Conservation (phyloP, 257 asterid genomes). For the Solanum rostratum region DNA sequence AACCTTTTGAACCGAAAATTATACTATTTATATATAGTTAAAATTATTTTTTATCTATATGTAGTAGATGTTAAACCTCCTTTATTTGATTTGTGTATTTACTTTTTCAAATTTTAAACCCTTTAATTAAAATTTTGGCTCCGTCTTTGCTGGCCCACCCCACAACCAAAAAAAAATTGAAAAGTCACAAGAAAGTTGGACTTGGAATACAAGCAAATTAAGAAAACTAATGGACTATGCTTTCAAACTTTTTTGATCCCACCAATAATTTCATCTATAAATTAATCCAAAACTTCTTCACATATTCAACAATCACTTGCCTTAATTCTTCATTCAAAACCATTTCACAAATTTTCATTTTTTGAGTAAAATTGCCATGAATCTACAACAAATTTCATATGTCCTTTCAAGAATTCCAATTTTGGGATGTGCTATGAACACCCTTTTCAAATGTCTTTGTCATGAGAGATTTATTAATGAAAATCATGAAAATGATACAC, state of each 20-base stretch:
- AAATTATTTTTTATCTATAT: too few relatives aligned
- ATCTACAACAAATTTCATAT: background rate
- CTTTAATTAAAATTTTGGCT: too few relatives aligned
- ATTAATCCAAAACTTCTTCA: background rate
- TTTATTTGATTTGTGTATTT: accelerated
- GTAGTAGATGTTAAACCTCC: too few relatives aligned
- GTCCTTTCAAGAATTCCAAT: background rate
- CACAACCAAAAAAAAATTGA: background rate
- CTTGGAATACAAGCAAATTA: background rate
- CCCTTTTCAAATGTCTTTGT: background rate
- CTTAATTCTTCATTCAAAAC: background rate
- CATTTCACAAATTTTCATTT: background rate
- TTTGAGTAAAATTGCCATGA: background rate
- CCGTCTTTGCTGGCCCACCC: too few relatives aligned
- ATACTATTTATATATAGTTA: too few relatives aligned
- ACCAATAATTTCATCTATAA: background rate
- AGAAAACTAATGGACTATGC: background rate
- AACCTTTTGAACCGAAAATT: too few relatives aligned
- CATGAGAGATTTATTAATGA: background rate
- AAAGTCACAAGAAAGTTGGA: background rate
- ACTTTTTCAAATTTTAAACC: too few relatives aligned
- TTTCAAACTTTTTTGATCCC: background rate
- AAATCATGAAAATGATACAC: background rate
- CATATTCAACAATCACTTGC: background rate
- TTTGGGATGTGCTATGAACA: background rate